phyloP scores from a whole-genome alignment of 371 early-diverging fungal genomes.

The Mucor sp. region DNA sequence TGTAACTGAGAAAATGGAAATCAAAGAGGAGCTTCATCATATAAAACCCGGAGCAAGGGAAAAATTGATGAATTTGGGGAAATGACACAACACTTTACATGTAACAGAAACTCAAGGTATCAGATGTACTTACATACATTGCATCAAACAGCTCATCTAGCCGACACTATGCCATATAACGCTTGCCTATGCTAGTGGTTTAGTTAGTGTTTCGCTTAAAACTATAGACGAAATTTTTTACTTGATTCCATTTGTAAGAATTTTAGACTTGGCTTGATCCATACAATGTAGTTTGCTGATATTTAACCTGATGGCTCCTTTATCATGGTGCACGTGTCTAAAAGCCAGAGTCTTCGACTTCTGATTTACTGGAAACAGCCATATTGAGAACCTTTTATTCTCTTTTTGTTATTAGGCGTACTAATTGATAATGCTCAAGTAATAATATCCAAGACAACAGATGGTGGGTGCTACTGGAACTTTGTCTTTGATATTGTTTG shows the following conservation, averaged over 20 bases:
- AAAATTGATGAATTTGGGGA: background rate
- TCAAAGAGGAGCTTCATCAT: background rate
- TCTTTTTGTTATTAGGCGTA: background rate
- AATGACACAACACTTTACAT: background rate
- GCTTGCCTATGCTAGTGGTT: background rate
- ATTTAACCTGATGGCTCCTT: background rate
- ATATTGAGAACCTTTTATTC: background rate
- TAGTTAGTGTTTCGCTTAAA: constrained; percentile 3
- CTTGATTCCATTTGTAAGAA: background rate
- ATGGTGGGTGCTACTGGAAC: background rate
- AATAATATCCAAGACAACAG: background rate
- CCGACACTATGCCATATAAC: background rate
- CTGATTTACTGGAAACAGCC: background rate
- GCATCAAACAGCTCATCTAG: background rate
- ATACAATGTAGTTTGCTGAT: background rate
- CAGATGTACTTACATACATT: background rate
- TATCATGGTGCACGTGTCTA: constrained; percentile 4
- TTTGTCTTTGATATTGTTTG: background rate
- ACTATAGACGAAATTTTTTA: constrained; percentile 14
- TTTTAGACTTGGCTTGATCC: background rate
- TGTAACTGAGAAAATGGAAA: background rate
- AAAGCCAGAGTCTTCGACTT: background rate
- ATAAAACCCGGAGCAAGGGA: background rate
- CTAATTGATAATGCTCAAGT: background rate
- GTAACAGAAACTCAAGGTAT: background rate